These are phyloP conservation scores for Rhizopus sp. DNA, from an alignment of 371 early-diverging fungal species.

Conservation along the genomic window DNA sequence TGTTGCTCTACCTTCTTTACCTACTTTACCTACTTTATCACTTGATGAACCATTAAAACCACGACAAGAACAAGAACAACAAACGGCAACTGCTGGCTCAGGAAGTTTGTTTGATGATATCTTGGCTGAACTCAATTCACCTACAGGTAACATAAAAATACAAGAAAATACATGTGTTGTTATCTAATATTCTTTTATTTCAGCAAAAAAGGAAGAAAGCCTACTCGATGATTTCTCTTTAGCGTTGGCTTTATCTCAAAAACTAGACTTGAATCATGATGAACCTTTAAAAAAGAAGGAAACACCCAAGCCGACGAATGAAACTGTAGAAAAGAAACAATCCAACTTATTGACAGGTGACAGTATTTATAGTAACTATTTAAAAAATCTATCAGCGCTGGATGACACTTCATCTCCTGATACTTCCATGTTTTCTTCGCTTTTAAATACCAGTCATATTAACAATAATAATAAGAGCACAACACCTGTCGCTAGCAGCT, in stretches of 20 bases:
- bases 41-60: slow-evolving; percentile 7
- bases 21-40: slow-evolving; percentile 12
- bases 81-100: slow-evolving; percentile 24
- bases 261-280: slow-evolving; percentile 23
- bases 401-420: slow-evolving; percentile 10
- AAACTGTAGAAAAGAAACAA: background rate
- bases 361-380: slow-evolving; percentile 44
- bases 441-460: slow-evolving; percentile 10
- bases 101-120: slow-evolving; percentile 45
- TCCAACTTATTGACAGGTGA: slow-evolving; percentile 22
- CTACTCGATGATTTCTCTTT: slow-evolving; percentile 31
- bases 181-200: background rate
- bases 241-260: slow-evolving; percentile 42
- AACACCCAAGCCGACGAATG: slow-evolving; percentile 5
- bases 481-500: slow-evolving; percentile 5
- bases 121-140: slow-evolving; percentile 34
- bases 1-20: slow-evolving; percentile 8
- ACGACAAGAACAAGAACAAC: slow-evolving; percentile 1
- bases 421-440: slow-evolving; percentile 39
- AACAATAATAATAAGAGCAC: background rate
- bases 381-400: slow-evolving; percentile 11
- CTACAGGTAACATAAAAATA: background rate
- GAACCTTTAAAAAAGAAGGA: slow-evolving; percentile 2
- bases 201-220: background rate
- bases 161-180: too few species aligned